phyloP scores from a whole-genome alignment of 1,284 basidiomycete species.

The Trametes hirsuta region DNA sequence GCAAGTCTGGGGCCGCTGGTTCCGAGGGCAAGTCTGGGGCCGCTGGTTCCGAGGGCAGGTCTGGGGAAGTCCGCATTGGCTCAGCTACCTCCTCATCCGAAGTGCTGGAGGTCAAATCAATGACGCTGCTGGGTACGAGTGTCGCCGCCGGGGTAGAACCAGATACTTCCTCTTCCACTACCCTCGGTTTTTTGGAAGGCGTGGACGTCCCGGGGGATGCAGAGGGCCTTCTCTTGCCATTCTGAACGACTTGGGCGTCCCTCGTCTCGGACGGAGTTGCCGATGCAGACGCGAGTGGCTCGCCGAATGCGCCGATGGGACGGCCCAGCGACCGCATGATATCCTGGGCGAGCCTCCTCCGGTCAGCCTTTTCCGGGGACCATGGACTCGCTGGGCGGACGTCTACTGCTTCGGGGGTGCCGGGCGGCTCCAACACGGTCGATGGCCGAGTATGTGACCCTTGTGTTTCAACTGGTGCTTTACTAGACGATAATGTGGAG shows the following conservation, averaged over 20 bases:
- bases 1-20: background rate
- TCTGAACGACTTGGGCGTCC: background rate
- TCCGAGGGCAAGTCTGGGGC: background rate
- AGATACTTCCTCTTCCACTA: background rate
- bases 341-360: slow-evolving; percentile 45
- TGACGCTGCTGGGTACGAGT: background rate
- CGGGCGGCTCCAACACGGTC: background rate
- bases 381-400: slow-evolving; percentile 18
- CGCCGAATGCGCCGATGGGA: slow-evolving; percentile 17
- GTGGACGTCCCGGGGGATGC: background rate
- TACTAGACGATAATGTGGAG: no score
- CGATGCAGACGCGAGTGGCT: slow-evolving; percentile 1
- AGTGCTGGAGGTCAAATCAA: slow-evolving; percentile 6
- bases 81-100: background rate
- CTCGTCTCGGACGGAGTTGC: background rate
- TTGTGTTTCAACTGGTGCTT: background rate
- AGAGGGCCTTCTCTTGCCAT: slow-evolving; percentile 14
- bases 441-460: background rate
- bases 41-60: background rate
- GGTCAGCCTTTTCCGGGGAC: slow-evolving; percentile 42
- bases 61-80: background rate
- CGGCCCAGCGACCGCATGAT: slow-evolving; percentile 44
- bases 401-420: background rate
- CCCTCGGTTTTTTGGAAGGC: slow-evolving; percentile 9
- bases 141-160: background rate